These are phyloP conservation scores for Yarrowia hollandica DNA, from an alignment of 805 yeast genomes.

Conservation along the genomic window DNA sequence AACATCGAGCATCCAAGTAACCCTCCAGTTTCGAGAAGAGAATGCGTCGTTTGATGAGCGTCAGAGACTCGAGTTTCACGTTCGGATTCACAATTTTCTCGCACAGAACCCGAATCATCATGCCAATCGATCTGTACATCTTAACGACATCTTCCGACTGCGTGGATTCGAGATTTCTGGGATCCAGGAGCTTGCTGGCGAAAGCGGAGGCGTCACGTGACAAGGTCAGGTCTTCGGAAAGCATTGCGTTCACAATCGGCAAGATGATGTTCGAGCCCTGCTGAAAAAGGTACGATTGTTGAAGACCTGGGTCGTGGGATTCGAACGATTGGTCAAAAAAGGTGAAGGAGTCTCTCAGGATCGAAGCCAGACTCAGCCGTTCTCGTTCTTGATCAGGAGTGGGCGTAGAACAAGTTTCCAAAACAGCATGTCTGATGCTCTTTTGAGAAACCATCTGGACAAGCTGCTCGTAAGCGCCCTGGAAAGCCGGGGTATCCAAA, in stretches of 20 bases:
- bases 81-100: constrained; percentile 17
- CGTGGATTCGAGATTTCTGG: neutral
- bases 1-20: constrained; percentile 45
- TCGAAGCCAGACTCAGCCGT: neutral
- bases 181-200: constrained; percentile 6
- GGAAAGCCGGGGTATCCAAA: neutral
- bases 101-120: constrained; percentile 42
- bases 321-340: constrained; percentile 30
- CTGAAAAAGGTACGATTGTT: constrained; percentile 1
- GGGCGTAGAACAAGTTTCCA: neutral
- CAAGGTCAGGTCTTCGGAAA: constrained; percentile 14
- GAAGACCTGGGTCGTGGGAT: constrained; percentile 20
- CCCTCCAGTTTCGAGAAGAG: constrained; percentile 35
- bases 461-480: constrained; percentile 2
- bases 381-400: constrained; percentile 22
- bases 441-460: constrained; percentile 16
- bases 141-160: constrained; percentile 1
- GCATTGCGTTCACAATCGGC: constrained; percentile 23
- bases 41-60: constrained; percentile 7
- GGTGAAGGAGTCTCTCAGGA: constrained; percentile 31
- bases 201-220: constrained; percentile 14
- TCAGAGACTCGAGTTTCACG: neutral
- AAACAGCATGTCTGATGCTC: neutral
- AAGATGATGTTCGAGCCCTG: constrained; percentile 8
- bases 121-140: constrained; percentile 34